Conservation (phyloP, 768 basidiomycete genomes). For the Amanita pallidorosea region DNA sequence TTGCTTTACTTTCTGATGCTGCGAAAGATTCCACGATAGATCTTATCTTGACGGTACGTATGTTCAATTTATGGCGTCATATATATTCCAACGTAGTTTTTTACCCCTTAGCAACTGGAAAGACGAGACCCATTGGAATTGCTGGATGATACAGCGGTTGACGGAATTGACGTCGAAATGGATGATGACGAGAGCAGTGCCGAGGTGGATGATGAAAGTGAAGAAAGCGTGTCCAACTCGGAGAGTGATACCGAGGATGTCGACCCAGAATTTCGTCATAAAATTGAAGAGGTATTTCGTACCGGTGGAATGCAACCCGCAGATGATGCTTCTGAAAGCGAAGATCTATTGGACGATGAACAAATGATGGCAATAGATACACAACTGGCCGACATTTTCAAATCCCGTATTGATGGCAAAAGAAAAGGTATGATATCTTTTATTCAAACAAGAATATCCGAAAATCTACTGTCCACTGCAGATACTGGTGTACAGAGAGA, state of each 20-base stretch:
- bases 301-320: constrained; percentile 48
- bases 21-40: constrained; percentile 66
- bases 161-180: constrained; percentile 22
- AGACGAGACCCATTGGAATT: constrained; percentile 50
- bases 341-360: constrained; percentile 87
- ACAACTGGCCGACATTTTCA: constrained; percentile 83
- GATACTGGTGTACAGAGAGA: constrained; percentile 69
- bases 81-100: constrained; percentile 1
- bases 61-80: neutral
- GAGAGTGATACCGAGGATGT: constrained; percentile 25
- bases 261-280: constrained; percentile 54
- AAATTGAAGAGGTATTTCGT: constrained; percentile 53
- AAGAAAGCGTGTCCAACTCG: constrained; percentile 13
- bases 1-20: constrained; percentile 57
- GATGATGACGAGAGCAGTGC: constrained; percentile 20
- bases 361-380: constrained; percentile 97
- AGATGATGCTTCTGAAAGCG: constrained; percentile 50
- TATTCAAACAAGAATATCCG: neutral
- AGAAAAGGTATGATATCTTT: constrained; percentile 42
- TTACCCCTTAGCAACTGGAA: constrained; percentile 66
- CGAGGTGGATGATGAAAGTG: constrained; percentile 18
- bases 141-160: constrained; percentile 32
- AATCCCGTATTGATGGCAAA: constrained; percentile 46
- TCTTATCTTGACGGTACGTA: constrained; percentile 69
- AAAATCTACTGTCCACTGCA: constrained; percentile 13